Conservation (phyloP, 202 grass and related monocot species). For the Thinopyrum obtusiflorum region DNA sequence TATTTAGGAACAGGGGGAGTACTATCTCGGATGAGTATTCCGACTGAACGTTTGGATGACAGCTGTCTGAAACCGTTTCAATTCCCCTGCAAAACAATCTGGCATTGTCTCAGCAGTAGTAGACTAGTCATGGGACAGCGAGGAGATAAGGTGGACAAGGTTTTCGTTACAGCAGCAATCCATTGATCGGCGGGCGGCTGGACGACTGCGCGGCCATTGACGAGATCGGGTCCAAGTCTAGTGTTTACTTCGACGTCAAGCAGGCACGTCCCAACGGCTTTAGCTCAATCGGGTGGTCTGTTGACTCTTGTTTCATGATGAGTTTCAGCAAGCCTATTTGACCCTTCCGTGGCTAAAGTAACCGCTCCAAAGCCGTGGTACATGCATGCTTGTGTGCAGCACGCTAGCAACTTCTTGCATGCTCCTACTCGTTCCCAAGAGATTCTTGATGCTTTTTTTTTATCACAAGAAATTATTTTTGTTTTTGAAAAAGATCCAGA, state of each 20-base stretch:
- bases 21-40: too few relatives aligned
- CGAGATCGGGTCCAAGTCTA: background rate
- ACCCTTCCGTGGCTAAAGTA: background rate
- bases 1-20: too few relatives aligned
- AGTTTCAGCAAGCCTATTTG: background rate
- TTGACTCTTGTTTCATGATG: background rate
- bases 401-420: background rate
- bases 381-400: background rate
- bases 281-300: background rate
- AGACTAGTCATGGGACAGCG: too few relatives aligned
- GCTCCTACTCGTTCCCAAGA: background rate
- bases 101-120: too few relatives aligned
- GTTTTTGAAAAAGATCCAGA: too few relatives aligned
- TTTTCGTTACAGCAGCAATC: background rate
- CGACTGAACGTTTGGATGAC: too few relatives aligned
- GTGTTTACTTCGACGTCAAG: background rate
- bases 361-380: background rate
- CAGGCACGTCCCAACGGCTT: background rate
- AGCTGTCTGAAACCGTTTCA: too few relatives aligned
- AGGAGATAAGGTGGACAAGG: background rate
- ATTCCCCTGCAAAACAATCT: too few relatives aligned
- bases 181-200: background rate
- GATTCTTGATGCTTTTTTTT: too few relatives aligned
- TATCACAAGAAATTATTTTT: too few relatives aligned
- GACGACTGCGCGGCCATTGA: background rate